Percentiles rank a stretch among this genome's conserved stretches.
phyloP scores from a whole-genome alignment of 2,329 filamentous ascomycete genomes.

The Aureobasidium lini region DNA sequence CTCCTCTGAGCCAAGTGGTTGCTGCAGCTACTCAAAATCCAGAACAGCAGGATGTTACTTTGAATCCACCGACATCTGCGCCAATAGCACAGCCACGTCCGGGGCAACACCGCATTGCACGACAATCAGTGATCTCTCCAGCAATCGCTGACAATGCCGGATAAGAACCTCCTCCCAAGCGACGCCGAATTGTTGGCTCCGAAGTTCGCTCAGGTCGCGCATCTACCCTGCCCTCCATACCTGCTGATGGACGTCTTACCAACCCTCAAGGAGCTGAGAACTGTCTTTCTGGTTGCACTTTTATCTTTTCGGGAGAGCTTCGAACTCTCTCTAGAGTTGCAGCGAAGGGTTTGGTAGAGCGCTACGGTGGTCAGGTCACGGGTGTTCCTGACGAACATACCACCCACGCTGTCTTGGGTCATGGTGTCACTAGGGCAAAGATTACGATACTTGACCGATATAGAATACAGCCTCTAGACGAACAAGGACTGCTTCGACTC shows the following conservation, averaged over 20 bases:
- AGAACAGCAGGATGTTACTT: background rate
- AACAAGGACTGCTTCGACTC: background rate
- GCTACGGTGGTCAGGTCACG: background rate
- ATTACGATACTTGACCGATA: background rate
- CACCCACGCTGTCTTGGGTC: background rate
- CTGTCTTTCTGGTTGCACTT: background rate
- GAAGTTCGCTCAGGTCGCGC: background rate
- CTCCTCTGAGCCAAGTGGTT: background rate
- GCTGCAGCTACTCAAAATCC: background rate
- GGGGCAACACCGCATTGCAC: background rate
- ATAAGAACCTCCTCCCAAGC: background rate
- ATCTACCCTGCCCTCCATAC: background rate
- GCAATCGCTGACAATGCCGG: background rate
- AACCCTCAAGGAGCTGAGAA: background rate
- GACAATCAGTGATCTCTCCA: background rate
- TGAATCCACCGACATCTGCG: background rate
- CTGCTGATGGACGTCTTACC: background rate
- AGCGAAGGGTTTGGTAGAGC: background rate
- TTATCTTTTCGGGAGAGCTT: background rate
- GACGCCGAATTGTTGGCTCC: background rate
- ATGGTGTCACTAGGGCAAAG: background rate
- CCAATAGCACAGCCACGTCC: background rate
- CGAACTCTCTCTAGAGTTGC: background rate
- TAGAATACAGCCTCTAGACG: background rate
- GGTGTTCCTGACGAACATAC: background rate